These are phyloP conservation scores for Elymus sibiricus DNA, from an alignment of 176 grass and related monocot genomes.

Conservation along the genomic window DNA sequence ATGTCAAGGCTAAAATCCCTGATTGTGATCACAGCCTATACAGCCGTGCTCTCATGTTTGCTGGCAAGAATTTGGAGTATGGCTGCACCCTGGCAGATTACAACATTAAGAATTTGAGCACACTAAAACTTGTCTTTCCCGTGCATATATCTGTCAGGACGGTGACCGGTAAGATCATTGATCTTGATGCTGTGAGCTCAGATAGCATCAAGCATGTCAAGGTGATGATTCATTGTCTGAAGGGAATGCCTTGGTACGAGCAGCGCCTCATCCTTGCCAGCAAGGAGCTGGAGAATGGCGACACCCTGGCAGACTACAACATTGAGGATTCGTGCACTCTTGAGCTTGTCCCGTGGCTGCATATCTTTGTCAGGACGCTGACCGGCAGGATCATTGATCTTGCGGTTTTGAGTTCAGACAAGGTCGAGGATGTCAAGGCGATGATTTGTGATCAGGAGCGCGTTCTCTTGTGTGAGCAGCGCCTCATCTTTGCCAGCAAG, in stretches of 20 bases:
- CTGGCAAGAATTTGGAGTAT: neutral
- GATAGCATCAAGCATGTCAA: neutral
- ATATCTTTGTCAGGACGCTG: neutral
- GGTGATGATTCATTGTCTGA: neutral
- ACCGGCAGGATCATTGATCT: neutral
- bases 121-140: neutral
- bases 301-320: neutral
- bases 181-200: neutral
- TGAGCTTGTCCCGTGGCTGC: neutral
- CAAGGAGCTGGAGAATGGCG: neutral
- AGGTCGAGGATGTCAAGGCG: neutral
- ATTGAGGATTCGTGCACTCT: neutral
- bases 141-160: neutral
- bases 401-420: neutral
- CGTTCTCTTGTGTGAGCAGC: neutral
- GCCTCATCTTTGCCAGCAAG: neutral
- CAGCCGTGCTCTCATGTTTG: neutral
- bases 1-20: neutral
- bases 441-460: neutral
- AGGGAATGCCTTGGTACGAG: neutral
- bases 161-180: neutral
- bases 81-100: neutral
- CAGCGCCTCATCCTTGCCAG: neutral
- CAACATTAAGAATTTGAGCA: neutral
- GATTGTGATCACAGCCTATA: neutral